Evolutionary conservation across 2,329 filamentous ascomycete species (phyloP), one percentile per base, ranked within the genome.

Genomic region (Phaeosphaeriaceae sp.): DNA sequence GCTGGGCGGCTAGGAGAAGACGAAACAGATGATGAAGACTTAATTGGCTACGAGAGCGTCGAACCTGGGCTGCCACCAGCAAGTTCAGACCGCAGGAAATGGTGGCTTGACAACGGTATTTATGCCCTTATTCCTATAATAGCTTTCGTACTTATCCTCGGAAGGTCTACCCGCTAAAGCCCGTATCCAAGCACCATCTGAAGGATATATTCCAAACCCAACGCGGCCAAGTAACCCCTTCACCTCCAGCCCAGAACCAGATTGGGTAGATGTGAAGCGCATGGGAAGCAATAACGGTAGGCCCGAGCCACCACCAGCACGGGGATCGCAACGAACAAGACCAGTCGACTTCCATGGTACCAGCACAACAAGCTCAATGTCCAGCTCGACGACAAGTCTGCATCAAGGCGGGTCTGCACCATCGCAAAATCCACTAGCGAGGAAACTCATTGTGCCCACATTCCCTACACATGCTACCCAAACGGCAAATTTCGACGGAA

Each of bases 151-250:
- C 56, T 64, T 44, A 56, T 58, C 46, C 61, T 62, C 50, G 52
- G 29, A 63, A 81, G 86, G 86, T 44, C 84, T 89, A 58, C 87
- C 90, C 44, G 92, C 89, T 11, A 87, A 87, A 56, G 92, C 91
- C 5, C 81, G 82, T 13, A 77, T 95, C 30, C 79, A 81, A 50
- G 84, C 89, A 7, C 89, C 91, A 1, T 80, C 81, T 32, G 77
- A 79, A 7, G 79, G 82, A 9, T 81, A 85, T 61, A 76, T 85
- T 2, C 81, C 90, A 17, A 97, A 96, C 68, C 84, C 87, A 1
- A 81, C 84, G 26, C 84, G 90, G 39, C 84, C 85, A 11, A 84
- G 88, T 1, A 97, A 97, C 64, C 94, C 94, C 0, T 97, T 95
- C 70, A 82, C 81, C 1, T 78, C 82, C 0, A 86, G 83, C 1